Percentiles rank a stretch among this genome's conserved stretches.
Evolutionary conservation across 1,139 yeast genomes (phyloP).

Genomic region (Debaryomyces singareniensis): DNA sequence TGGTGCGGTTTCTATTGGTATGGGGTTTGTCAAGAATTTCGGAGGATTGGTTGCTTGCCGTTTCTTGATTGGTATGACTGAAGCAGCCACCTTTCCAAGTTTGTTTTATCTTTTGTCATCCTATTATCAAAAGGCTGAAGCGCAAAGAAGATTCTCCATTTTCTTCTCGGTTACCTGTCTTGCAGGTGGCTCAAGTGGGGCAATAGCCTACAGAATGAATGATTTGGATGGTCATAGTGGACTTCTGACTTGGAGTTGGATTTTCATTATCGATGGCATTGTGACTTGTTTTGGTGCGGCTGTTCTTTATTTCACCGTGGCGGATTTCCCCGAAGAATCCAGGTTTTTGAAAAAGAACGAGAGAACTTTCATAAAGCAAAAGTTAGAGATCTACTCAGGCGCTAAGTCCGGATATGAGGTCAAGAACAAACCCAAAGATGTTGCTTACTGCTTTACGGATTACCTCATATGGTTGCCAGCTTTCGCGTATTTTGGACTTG

Average conservation of each 20-base stretch:
- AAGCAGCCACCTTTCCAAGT: slow-evolving; percentile 69
- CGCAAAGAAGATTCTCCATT: slow-evolving; percentile 62
- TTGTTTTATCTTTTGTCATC: slow-evolving; percentile 61
- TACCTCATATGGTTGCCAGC: slow-evolving; percentile 49
- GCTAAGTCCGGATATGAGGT: slow-evolving; percentile 47
- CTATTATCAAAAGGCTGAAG: slow-evolving; percentile 52
- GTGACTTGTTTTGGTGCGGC: slow-evolving; percentile 57
- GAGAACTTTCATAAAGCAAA: slow-evolving; percentile 42
- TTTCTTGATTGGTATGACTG: slow-evolving; percentile 57
- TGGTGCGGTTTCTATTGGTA: slow-evolving; percentile 59
- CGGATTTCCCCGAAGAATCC: slow-evolving; percentile 44
- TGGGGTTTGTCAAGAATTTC: slow-evolving; percentile 56
- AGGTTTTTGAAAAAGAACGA: slow-evolving; percentile 46
- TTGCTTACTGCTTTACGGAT: slow-evolving; percentile 40
- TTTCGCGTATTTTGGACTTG: slow-evolving; percentile 53
- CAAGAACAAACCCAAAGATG: slow-evolving; percentile 36
- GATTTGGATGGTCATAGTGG: slow-evolving; percentile 34
- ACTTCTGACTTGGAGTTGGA: slow-evolving; percentile 63
- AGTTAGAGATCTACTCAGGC: slow-evolving; percentile 49
- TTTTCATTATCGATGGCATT: slow-evolving; percentile 68
- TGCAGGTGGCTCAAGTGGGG: slow-evolving; percentile 39
- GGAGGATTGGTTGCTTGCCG: slow-evolving; percentile 58
- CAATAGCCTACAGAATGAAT: slow-evolving; percentile 36
- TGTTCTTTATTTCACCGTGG: slow-evolving; percentile 53
- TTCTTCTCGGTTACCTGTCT: slow-evolving; percentile 48